A percentile compares a stretch with the other conserved stretches of the same genome.
These are phyloP conservation scores for Kazachstania bromeliacearum DNA, from an alignment of 805 yeast genomes.

Conservation along the genomic window DNA sequence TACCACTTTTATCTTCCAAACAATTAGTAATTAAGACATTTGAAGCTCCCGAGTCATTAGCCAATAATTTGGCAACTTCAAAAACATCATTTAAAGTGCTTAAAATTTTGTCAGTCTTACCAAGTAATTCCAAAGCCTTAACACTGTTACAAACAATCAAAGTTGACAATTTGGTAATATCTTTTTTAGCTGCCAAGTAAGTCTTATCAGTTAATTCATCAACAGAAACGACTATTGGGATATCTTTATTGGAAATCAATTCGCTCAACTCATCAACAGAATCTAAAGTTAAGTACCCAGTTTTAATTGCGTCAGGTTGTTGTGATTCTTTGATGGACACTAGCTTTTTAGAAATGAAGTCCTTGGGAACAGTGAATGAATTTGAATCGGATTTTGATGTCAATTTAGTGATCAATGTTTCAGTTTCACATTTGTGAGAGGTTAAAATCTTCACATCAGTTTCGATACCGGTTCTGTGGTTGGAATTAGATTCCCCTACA, in stretches of 20 bases:
- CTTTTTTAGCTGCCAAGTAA: neutral
- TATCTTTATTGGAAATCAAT: constrained; percentile 22
- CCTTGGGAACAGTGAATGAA: constrained; percentile 33
- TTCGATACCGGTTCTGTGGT: constrained; percentile 75
- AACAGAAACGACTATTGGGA: neutral
- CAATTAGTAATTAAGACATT: neutral
- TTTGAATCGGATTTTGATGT: constrained; percentile 59
- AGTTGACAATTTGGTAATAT: neutral
- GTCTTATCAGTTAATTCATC: neutral
- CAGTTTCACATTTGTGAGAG: constrained; percentile 61
- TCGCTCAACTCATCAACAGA: constrained; percentile 41
- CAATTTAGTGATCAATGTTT: constrained; percentile 64
- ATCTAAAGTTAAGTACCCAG: constrained; percentile 61
- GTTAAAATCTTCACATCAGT: constrained; percentile 74
- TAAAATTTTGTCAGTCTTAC: neutral
- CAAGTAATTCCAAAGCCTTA: neutral
- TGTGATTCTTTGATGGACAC: constrained; percentile 52
- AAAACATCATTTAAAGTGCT: neutral
- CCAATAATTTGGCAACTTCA: neutral
- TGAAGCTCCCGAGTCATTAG: neutral
- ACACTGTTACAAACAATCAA: neutral
- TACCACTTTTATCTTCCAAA: neutral
- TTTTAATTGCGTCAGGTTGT: constrained; percentile 57
- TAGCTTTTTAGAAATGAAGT: constrained; percentile 39
- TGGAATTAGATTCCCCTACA: constrained; percentile 34